A percentile compares a stretch with the other conserved stretches of the same genome.
These are phyloP conservation scores for Rutidosis leptorrhynchoides DNA, from an alignment of 129 eudicot species.

Conservation along the genomic window DNA sequence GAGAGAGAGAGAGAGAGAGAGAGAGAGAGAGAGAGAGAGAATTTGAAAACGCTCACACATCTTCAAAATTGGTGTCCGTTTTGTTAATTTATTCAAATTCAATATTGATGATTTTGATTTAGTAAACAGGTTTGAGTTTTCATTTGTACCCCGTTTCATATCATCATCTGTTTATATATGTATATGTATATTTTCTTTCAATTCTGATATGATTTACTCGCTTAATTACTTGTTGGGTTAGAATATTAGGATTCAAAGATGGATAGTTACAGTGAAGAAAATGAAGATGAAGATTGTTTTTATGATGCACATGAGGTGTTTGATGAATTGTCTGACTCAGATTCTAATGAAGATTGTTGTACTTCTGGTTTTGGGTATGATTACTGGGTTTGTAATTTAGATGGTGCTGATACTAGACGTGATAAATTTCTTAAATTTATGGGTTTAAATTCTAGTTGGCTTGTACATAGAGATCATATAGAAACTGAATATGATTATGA, in stretches of 20 bases:
- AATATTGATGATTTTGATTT: slow-evolving; percentile 19
- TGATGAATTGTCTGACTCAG: slow-evolving; percentile 43
- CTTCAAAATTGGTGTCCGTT: slow-evolving; percentile 26
- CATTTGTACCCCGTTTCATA: not conserved
- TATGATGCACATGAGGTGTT: slow-evolving; percentile 60
- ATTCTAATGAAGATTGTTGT: slow-evolving; percentile 46
- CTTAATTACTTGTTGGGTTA: slow-evolving; percentile 13
- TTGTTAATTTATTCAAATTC: not conserved
- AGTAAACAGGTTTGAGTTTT: slow-evolving; percentile 25
- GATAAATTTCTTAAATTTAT: slow-evolving; percentile 49
- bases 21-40: slow-evolving; percentile 15
- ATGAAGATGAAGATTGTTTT: slow-evolving; percentile 53
- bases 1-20: too few relatives aligned
- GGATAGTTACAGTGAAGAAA: slow-evolving; percentile 40
- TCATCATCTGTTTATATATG: too few relatives aligned
- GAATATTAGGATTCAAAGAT: slow-evolving; percentile 40
- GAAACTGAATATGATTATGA: slow-evolving; percentile 26
- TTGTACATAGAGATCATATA: slow-evolving; percentile 30
- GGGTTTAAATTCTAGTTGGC: slow-evolving; percentile 48
- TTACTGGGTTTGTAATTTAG: slow-evolving; percentile 48
- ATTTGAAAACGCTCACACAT: slow-evolving; percentile 13
- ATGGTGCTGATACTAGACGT: slow-evolving; percentile 57
- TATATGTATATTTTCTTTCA: not conserved
- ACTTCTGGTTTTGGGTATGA: slow-evolving; percentile 50
- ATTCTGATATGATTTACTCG: not conserved